phyloP scores from a whole-genome alignment of 441 rosid genomes.

The Dalechampia spathulata region DNA sequence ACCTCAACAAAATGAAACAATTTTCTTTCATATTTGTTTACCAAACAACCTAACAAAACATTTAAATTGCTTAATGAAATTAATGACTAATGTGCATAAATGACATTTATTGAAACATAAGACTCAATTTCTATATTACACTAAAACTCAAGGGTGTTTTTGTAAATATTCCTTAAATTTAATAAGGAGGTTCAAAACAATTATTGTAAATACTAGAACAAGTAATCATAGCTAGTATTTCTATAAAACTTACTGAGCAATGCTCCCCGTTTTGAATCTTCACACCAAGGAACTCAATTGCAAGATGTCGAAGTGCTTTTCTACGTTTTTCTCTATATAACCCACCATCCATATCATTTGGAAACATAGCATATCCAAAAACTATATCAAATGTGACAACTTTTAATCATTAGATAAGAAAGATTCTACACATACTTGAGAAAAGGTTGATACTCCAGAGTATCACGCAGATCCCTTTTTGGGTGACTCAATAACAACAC shows the following conservation, averaged over 20 bases:
- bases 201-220: neutral
- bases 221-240: conserved; percentile 5
- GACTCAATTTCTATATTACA: too few species aligned
- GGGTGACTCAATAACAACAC: conserved; percentile 79
- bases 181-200: too few species aligned
- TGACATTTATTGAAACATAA: too few species aligned
- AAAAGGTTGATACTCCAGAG: conserved; percentile 74
- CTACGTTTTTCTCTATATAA: conserved; percentile 51
- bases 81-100: too few species aligned
- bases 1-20: too few species aligned
- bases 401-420: conserved; percentile 3
- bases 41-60: too few species aligned
- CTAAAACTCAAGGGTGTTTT: too few species aligned
- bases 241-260: conserved; percentile 61
- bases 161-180: too few species aligned
- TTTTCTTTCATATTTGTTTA: too few species aligned
- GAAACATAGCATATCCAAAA: conserved; percentile 5
- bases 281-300: conserved; percentile 66
- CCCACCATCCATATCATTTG: conserved; percentile 6
- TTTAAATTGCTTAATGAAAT: too few species aligned
- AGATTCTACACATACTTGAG: conserved; percentile 42
- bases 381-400: neutral
- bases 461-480: conserved; percentile 69
- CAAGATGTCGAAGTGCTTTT: conserved; percentile 73
- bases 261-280: conserved; percentile 92